Conservation (phyloP, 1,284 basidiomycete species). For the Austroboletus novae-zelandiae region DNA sequence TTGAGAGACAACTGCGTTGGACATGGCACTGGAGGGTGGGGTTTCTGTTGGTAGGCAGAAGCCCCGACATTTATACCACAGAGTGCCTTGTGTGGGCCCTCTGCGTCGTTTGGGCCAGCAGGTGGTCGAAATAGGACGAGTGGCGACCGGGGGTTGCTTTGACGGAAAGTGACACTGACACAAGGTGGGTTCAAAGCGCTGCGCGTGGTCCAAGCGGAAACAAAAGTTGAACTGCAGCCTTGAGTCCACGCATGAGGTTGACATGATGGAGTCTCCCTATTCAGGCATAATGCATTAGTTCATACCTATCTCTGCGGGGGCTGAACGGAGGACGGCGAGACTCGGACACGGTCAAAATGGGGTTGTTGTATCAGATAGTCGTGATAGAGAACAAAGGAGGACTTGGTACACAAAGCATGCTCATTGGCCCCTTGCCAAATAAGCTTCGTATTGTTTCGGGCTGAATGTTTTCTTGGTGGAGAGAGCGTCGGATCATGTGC, state of each 20-base stretch:
- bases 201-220: slow-evolving; percentile 11
- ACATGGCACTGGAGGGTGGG: slow-evolving; percentile 7
- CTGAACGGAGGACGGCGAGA: not conserved
- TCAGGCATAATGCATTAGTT: not conserved
- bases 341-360: slow-evolving; percentile 1
- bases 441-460: slow-evolving; percentile 62
- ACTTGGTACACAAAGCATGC: slow-evolving; percentile 1
- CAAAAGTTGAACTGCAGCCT: slow-evolving; percentile 1
- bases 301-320: not conserved
- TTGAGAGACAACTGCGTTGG: not conserved
- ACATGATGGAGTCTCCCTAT: not conserved
- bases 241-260: not conserved
- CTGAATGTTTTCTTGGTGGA: slow-evolving; percentile 67
- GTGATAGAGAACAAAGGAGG: slow-evolving; percentile 11
- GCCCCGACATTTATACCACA: slow-evolving; percentile 12
- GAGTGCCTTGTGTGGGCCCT: not conserved
- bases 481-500: not conserved
- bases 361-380: not conserved
- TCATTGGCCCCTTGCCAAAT: slow-evolving; percentile 43
- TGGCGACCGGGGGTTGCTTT: slow-evolving; percentile 7
- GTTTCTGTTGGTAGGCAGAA: not conserved
- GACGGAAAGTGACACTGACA: not conserved
- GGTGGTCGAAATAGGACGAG: not conserved
- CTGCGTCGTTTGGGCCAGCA: slow-evolving; percentile 6
- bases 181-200: not conserved